Base-by-base conservation (phyloP, 768 basidiomycete species). In the Tricholoma hemisulphureum region DNA sequence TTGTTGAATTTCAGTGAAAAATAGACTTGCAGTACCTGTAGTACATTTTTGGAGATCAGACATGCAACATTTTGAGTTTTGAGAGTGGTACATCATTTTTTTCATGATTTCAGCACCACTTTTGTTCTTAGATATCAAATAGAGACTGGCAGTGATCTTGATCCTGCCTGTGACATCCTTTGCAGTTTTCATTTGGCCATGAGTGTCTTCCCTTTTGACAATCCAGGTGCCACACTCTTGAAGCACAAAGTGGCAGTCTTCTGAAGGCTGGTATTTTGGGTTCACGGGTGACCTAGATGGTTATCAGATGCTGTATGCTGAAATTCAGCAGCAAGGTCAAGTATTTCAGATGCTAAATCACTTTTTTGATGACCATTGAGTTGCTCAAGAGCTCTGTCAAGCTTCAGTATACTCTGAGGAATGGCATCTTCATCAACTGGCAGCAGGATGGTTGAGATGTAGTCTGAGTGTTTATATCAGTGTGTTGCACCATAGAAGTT, bases 191-290 rank as follows among this genome's bases (percentile, higher is more conserved):
- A 43, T 43, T 23, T 43, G 3, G 21, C 41, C 41, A 43, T 23
- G 10, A 43, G 41, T 23, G 41, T 43, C 41, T 43, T 43, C 11
- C 41, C 41, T 43, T 43, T 43, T 11, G 8, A 43, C 41, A 43
- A 43, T 5, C 41, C 41, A 23, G 41, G 41, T 23, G 41, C 41
- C 13, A 21, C 20, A 20, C 29, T 60, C 71, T 6, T 75, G 75
- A 56, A 60, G 54, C 6, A 54, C 58, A 2, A 55, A 51, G 3
- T 67, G 1, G 21, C 51, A 21, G 51, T 16, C 51, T 35, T 52
- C 35, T 52, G 51, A 52, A 52, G 31, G n/a, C 51, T 52, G 6
- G 51, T 23, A 35, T 52, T 52, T 32, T 52, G 51, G 16, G 51
- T 52, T 52, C 18, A n/a, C 11, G 35, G 52, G 3, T 10, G 34